phyloP scores from a whole-genome alignment of 176 grass and related monocot genomes.

The Carex cristatella region DNA sequence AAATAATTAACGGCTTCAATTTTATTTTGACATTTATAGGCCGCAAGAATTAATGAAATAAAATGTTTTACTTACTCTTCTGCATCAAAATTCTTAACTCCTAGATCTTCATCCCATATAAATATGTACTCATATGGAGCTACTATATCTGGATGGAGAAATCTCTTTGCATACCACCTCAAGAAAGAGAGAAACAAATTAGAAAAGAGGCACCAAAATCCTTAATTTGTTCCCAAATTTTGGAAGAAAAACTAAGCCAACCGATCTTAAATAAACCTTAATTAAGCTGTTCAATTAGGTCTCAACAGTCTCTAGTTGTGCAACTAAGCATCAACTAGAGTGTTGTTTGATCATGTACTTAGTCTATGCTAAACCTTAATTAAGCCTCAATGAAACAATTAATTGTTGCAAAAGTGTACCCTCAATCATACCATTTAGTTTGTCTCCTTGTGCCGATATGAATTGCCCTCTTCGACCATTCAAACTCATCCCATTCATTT shows the following conservation, averaged over 20 bases:
- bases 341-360: background rate
- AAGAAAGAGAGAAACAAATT: constrained; percentile 8
- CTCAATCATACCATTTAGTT: constrained; percentile 39
- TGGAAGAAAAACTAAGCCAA: background rate
- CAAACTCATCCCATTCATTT: constrained; percentile 50
- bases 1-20: background rate
- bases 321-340: background rate
- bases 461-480: constrained; percentile 40
- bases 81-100: constrained; percentile 37
- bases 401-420: background rate
- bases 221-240: background rate
- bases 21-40: background rate
- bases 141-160: constrained; percentile 50
- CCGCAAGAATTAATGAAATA: background rate
- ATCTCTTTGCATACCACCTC: constrained; percentile 51
- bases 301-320: background rate
- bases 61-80: constrained; percentile 31
- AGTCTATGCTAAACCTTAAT: background rate
- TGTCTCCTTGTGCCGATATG: constrained; percentile 33
- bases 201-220: background rate
- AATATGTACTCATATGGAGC: constrained; percentile 43
- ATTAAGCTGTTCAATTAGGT: background rate
- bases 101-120: constrained; percentile 26
- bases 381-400: background rate
- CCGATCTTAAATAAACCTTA: background rate